Percentiles rank a stretch among this genome's conserved stretches.
These are phyloP conservation scores for Chenopodium formosanum DNA, from an alignment of 148 eudicot genomes.

Conservation along the genomic window DNA sequence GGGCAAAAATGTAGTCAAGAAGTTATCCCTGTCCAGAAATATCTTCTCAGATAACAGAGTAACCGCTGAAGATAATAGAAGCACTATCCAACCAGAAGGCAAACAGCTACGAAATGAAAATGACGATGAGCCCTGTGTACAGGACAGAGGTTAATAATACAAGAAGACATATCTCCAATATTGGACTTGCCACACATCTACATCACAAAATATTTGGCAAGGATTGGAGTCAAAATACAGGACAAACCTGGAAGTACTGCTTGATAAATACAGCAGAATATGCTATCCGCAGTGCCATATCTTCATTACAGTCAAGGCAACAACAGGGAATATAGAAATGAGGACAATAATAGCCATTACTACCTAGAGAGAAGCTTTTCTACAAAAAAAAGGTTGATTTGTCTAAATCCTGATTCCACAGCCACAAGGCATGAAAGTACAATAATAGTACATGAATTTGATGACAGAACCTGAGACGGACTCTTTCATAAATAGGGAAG, in stretches of 20 bases:
- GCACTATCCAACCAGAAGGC: slow-evolving; percentile 78
- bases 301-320: slow-evolving; percentile 58
- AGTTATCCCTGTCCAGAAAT: slow-evolving; percentile 62
- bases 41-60: slow-evolving; percentile 73
- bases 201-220: neutral
- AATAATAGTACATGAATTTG: neutral
- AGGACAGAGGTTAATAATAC: slow-evolving; percentile 9
- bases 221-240: slow-evolving; percentile 4
- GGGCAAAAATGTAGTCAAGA: slow-evolving; percentile 63
- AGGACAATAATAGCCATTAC: neutral
- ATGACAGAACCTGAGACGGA: neutral
- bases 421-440: neutral
- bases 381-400: neutral
- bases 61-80: slow-evolving; percentile 53
- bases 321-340: neutral
- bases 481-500: neutral
- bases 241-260: slow-evolving; percentile 75
- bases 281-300: slow-evolving; percentile 81
- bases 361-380: neutral
- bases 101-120: slow-evolving; percentile 77
- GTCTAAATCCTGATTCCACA: neutral
- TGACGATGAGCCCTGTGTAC: slow-evolving; percentile 64
- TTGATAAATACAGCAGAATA: slow-evolving; percentile 83
- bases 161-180: neutral
- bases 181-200: neutral